These are phyloP conservation scores for Themeda triandra DNA, from an alignment of 176 grass and related monocot species.

Conservation along the genomic window DNA sequence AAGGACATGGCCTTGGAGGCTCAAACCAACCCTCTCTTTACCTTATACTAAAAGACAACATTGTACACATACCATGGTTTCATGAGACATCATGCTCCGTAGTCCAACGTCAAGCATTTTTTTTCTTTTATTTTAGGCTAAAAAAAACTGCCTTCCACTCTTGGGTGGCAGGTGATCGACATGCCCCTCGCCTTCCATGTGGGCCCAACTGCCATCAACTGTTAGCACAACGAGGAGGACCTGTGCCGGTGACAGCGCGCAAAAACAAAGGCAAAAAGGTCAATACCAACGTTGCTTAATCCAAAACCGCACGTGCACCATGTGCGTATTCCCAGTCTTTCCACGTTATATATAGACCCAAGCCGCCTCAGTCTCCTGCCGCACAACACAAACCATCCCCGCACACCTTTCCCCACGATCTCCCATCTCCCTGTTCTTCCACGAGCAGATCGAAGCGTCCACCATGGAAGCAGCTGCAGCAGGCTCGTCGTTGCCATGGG, in stretches of 20 bases:
- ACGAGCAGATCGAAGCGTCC: background rate
- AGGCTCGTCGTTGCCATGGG: background rate
- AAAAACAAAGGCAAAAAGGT: background rate
- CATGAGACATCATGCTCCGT: too few relatives aligned
- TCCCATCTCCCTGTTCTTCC: background rate
- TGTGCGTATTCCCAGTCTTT: slow-evolving; percentile 15
- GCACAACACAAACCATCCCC: background rate
- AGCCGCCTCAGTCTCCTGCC: background rate
- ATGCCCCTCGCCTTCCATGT: background rate
- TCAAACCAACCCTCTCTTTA: too few relatives aligned
- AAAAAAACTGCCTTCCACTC: background rate
- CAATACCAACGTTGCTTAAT: background rate
- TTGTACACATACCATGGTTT: too few relatives aligned
- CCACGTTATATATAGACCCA: slow-evolving; percentile 32
- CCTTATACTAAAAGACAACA: too few relatives aligned
- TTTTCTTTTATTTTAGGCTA: too few relatives aligned
- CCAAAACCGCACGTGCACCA: slow-evolving; percentile 22
- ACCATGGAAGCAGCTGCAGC: background rate
- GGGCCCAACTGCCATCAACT: background rate
- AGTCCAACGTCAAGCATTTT: too few relatives aligned
- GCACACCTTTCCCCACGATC: background rate
- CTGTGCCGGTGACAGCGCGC: slow-evolving; percentile 15
- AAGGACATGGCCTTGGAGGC: too few relatives aligned
- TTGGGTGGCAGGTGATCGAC: background rate
- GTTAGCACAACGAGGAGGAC: too few relatives aligned